Evolutionary conservation across 2,329 filamentous ascomycete genomes (phyloP), one percentile per base, ranked within the genome.

Genomic region (Metarhizium sp.): DNA sequence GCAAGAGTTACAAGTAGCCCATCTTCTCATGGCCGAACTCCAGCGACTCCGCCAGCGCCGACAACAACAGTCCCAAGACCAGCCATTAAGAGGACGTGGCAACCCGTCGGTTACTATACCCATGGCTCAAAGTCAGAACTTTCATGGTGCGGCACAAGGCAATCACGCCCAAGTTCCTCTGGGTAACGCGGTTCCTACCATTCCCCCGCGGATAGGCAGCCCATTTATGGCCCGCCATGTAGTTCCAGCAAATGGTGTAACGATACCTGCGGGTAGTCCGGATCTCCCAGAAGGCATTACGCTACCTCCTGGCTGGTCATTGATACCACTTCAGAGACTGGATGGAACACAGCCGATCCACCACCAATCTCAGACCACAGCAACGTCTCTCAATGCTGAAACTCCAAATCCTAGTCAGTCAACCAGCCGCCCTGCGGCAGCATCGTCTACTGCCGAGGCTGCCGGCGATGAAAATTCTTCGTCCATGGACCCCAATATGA

Each of bases 1-100:
- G 52, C 79, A 85, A 38, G 87, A 94, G 66, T 67, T 92, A 4
- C 78, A 83, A 50, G 72, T 81, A n/a, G 73, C 91, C n/a, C 79
- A 85, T 53, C 72, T 83, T 16, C 74, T 94, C 58, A 80, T 88
- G 58, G 71, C 73, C 20, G 89, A 94, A 66, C 68, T 94, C 51
- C 75, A 80, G 38, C 79, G 86, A 57, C 73, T 92, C 54, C 83
- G 86, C 29, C 76, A 75, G 58, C 59, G 72, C 43, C 78, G 79
- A 55, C 71, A 72, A 40, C 71, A 69, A 54, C 61, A 62, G 29
- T 20, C 25, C 25, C 66, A 66, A 52, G 68, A 69, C 34, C 59
- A 62, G 36, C 18, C 40, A 57, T 59, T 67, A 62, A 55, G 58
- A n/a, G 57, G 54, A 13, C 38, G 20, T n/a, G 25, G 16, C 52